A percentile compares a stretch with the other conserved stretches of the same genome.
phyloP scores from a whole-genome alignment of 2,329 filamentous ascomycete species.

The Magnaporthiopsis rhizophila region DNA sequence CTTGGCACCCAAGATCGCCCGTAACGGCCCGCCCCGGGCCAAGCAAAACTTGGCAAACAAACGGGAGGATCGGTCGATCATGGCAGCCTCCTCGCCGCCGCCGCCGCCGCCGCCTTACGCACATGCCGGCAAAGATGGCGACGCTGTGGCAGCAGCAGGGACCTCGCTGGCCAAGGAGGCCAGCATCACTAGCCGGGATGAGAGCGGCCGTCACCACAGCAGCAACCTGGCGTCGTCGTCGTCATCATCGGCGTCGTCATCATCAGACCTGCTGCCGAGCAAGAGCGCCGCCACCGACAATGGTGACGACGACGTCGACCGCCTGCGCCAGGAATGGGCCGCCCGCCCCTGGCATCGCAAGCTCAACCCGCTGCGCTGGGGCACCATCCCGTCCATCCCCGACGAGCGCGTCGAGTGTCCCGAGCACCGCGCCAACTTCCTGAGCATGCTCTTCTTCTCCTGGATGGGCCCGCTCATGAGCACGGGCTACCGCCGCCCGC shows the following conservation, averaged over 20 bases:
- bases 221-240: no score
- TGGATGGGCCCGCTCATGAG: conserved; percentile 89
- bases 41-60: background rate
- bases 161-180: no score
- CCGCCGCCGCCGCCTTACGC: no score
- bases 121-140: background rate
- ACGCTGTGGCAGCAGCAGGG: no score
- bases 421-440: conserved; percentile 65
- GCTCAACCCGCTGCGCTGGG: conserved; percentile 55
- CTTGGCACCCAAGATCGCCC: background rate
- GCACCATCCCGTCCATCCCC: conserved; percentile 46
- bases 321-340: conserved; percentile 32
- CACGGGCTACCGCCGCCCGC: conserved; percentile 75
- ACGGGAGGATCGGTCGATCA: background rate
- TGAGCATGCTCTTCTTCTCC: conserved; percentile 72
- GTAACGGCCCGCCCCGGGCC: no score
- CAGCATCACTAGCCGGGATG: background rate
- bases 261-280: conserved; percentile 17
- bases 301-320: conserved; percentile 28
- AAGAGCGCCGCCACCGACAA: conserved; percentile 49
- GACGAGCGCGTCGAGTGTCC: conserved; percentile 46
- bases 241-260: background rate
- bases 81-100: background rate
- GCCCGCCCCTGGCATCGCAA: conserved; percentile 48
- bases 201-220: no score